Conservation (phyloP, 2,329 filamentous ascomycete genomes). For the Aureobasidium sp. region DNA sequence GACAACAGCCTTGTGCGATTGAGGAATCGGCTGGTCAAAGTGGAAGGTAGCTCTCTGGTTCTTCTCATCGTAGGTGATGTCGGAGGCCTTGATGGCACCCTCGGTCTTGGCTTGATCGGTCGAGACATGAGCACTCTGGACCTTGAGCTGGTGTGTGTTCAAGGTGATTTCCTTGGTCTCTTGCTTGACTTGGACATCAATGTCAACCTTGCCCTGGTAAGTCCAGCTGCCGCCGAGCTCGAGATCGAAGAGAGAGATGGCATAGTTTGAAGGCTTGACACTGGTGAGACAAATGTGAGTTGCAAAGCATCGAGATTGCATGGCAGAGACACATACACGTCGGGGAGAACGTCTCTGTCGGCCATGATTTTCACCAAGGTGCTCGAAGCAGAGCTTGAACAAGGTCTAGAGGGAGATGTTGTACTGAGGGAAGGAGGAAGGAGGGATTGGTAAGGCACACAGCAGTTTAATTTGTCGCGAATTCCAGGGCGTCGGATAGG, state of each 20-base stretch:
- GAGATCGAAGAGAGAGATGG: slow-evolving; percentile 71
- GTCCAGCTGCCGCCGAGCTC: slow-evolving; percentile 65
- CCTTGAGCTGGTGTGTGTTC: slow-evolving; percentile 78
- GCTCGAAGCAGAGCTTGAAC: slow-evolving; percentile 29
- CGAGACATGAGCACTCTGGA: slow-evolving; percentile 59
- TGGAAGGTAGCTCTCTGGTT: slow-evolving; percentile 74
- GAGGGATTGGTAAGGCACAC: background rate
- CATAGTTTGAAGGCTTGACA: slow-evolving; percentile 81
- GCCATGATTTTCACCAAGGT: slow-evolving; percentile 36
- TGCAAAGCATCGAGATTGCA: background rate
- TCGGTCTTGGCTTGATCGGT: slow-evolving; percentile 52
- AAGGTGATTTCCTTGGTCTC: slow-evolving; percentile 70
- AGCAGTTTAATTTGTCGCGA: background rate
- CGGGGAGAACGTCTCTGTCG: slow-evolving; percentile 41
- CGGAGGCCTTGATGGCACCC: slow-evolving; percentile 53
- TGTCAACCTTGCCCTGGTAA: slow-evolving; percentile 79
- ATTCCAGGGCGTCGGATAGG: slow-evolving; percentile 1
- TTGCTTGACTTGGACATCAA: slow-evolving; percentile 66
- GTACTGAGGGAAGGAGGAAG: background rate
- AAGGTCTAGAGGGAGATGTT: slow-evolving; percentile 20
- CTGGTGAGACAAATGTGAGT: slow-evolving; percentile 30
- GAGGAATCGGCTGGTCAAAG: slow-evolving; percentile 65
- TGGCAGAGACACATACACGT: slow-evolving; percentile 32
- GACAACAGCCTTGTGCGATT: slow-evolving; percentile 59
- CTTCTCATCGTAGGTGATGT: slow-evolving; percentile 73